Evolutionary conservation across 768 basidiomycete species (phyloP).

Genomic region (Dacryopinax primogenitus): DNA sequence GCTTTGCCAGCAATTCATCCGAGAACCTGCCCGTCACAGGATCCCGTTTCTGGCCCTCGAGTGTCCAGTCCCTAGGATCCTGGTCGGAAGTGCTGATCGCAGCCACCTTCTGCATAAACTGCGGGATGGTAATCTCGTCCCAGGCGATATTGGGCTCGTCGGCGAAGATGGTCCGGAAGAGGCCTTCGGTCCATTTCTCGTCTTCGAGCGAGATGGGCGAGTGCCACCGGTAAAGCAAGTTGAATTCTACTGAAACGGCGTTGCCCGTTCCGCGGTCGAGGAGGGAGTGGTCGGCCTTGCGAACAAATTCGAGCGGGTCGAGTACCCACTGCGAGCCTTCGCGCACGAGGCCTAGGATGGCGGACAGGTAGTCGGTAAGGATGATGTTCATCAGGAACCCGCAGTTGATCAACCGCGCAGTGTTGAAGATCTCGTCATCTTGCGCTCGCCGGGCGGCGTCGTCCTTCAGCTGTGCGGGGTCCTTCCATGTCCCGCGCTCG

Average conservation of each 20-base stretch:
- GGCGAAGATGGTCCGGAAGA: conserved; percentile 32
- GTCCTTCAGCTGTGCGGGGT: conserved; percentile 31
- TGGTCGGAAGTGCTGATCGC: not conserved
- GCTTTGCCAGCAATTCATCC: conserved; percentile 28
- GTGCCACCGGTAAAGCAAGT: conserved; percentile 68
- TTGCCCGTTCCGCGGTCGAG: conserved; percentile 40
- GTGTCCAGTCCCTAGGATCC: conserved; percentile 21
- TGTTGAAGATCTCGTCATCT: conserved; percentile 77
- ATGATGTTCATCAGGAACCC: conserved; percentile 45
- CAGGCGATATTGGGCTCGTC: conserved; percentile 17
- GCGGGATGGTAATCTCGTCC: conserved; percentile 9
- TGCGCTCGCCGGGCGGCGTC: conserved; percentile 21
- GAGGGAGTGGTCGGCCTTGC: conserved; percentile 40
- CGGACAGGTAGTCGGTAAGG: conserved; percentile 61
- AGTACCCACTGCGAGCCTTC: conserved; percentile 56
- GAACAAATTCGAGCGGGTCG: conserved; percentile 51
- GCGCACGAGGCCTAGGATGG: conserved; percentile 54
- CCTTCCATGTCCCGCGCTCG: conserved; percentile 49
- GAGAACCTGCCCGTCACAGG: conserved; percentile 13
- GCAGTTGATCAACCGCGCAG: conserved; percentile 61
- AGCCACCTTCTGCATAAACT: conserved; percentile 4
- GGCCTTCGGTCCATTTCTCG: conserved; percentile 41
- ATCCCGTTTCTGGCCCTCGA: conserved; percentile 22
- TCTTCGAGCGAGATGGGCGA: conserved; percentile 45
- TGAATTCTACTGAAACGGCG: conserved; percentile 37